Conservation (phyloP, 2,329 filamentous ascomycete species). For the Alternaria dauci region DNA sequence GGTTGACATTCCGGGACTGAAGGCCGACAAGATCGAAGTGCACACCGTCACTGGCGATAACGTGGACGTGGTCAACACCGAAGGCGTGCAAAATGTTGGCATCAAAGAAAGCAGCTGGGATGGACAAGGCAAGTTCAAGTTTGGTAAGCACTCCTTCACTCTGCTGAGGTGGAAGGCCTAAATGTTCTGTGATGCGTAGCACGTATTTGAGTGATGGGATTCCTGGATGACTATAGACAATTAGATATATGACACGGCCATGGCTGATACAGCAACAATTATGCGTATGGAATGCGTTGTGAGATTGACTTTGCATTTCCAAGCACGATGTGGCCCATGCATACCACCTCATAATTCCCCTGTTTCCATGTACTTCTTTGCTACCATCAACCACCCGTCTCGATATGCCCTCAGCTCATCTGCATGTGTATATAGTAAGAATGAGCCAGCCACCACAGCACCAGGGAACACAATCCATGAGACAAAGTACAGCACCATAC, state of each 20-base stretch:
- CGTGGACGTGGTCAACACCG: conserved; percentile 69
- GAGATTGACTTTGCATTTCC: not conserved
- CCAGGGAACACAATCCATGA: conserved; percentile 28
- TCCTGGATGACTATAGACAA: not conserved
- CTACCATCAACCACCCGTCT: conserved; percentile 18
- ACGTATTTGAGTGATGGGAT: not conserved
- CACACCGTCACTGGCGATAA: conserved; percentile 68
- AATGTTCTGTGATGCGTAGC: not conserved
- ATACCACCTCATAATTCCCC: not conserved
- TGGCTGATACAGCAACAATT: not conserved
- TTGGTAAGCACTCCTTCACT: conserved; percentile 75
- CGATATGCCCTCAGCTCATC: conserved; percentile 21
- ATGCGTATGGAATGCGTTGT: not conserved
- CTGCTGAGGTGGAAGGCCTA: conserved; percentile 65
- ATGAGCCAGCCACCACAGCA: conserved; percentile 7
- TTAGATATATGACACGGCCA: not conserved
- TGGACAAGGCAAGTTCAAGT: conserved; percentile 68
- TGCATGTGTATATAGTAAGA: conserved; percentile 19
- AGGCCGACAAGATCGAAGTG: conserved; percentile 61
- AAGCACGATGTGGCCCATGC: not conserved
- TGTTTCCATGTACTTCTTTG: conserved; percentile 24
- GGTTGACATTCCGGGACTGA: conserved; percentile 66
- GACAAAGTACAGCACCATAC: conserved; percentile 31
- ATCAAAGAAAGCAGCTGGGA: conserved; percentile 70
- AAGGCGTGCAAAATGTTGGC: conserved; percentile 68